Base-by-base conservation (phyloP, 306 rosid genomes). In the Betula pendula region DNA sequence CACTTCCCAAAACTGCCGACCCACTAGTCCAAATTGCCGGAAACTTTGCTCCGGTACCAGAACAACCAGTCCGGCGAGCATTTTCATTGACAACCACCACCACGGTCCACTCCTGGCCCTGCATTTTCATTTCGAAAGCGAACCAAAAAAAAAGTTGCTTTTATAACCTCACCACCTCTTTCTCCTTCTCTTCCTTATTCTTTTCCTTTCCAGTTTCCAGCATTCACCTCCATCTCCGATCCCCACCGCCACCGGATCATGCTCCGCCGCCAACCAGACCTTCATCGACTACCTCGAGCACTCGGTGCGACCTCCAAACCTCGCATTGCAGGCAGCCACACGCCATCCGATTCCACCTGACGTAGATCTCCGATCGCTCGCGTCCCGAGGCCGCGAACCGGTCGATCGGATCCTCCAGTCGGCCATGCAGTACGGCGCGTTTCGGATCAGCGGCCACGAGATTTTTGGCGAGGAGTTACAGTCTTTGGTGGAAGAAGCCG, bases 171-270 rank as follows among this genome's bases (percentile, higher is more conserved):
- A 20, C 72, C 38, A 74, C 47, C 19, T 22, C 24, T n/a, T n/a
- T n/a, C n/a, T n/a, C 29, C 55, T 47, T 12, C 27, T 35, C 43
- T 6, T 60, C 40, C 42, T 27, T 10, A 7, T 9, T 38, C 25
- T 65, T 9, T 19, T 17, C 22, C n/a, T 8, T 44, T n/a, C 13
- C 17, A 14, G 31, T 24, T n/a, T n/a, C n/a, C n/a, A n/a, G n/a
- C n/a, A n/a, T n/a, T n/a, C 91, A 11, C 87, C 90, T 2, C 98
- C 96, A 0, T 89, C 97, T 2, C 96, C 97, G 45, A 88, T 95
- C 70, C 96, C 96, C 0, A 94, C 93, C 0, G 96, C 51, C 0
- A 84, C 75, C 69, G 98, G 98, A 8, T 76, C 89, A 0, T 92
- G 97, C 11, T 88, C 91, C 9, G 93, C 97, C 1, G 86, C 90